Evolutionary conservation across 257 asterid species (phyloP).

Genomic region (Voacanga thouarsii): DNA sequence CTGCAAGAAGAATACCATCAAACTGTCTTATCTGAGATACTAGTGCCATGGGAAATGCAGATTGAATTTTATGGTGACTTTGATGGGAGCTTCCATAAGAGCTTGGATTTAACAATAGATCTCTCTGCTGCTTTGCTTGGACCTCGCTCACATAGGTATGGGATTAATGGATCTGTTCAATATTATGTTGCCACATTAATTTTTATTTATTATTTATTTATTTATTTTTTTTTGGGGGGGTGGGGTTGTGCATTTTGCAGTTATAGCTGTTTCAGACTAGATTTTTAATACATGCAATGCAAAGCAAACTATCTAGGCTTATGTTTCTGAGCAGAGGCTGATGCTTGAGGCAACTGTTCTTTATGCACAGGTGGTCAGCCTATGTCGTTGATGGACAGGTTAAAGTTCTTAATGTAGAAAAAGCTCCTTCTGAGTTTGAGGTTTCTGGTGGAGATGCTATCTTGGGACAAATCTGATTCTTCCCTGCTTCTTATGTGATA

Average conservation of each 20-base stretch:
- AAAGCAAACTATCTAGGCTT: not conserved
- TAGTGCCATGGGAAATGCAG: constrained; percentile 35
- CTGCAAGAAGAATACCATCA: not conserved
- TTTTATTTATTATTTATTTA: no score
- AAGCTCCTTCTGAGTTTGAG: constrained; percentile 76
- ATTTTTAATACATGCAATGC: no score
- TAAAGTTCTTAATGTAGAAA: constrained; percentile 76
- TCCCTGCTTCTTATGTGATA: not conserved
- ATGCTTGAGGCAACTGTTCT: not conserved
- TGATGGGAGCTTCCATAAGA: constrained; percentile 93
- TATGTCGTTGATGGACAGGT: constrained; percentile 82
- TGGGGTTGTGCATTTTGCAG: no score
- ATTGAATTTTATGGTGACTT: constrained; percentile 95
- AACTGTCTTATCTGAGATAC: not conserved
- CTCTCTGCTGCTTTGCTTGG: constrained; percentile 86
- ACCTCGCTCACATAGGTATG: constrained; percentile 77
- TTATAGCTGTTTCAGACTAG: not conserved
- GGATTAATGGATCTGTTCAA: not conserved
- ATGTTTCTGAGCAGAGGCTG: not conserved
- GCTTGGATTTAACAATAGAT: constrained; percentile 70
- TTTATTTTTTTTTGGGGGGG: no score
- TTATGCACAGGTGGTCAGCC: constrained; percentile 78
- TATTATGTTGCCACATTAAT: not conserved
- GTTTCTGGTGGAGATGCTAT: constrained; percentile 89
- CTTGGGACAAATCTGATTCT: constrained; percentile 60